A percentile compares a stretch with the other conserved stretches of the same genome.
These are phyloP conservation scores for Syzygium oleosum DNA, from an alignment of 345 rosid species.

Conservation along the genomic window DNA sequence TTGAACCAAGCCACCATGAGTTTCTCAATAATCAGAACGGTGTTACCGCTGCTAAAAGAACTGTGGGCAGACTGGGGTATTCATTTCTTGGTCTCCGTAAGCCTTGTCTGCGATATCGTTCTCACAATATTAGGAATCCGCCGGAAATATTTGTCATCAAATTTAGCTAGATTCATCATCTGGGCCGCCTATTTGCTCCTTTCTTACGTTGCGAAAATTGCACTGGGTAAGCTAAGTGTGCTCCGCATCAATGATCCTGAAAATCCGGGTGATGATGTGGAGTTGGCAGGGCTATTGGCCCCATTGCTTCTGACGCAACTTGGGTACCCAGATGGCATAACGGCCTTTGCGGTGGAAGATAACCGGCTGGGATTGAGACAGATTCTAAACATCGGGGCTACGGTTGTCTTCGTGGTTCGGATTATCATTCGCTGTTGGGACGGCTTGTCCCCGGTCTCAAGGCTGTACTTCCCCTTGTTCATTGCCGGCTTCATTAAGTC, in stretches of 20 bases:
- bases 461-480: not conserved
- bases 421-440: not conserved
- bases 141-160: not conserved
- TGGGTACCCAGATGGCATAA: not conserved
- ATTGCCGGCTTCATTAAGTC: not conserved
- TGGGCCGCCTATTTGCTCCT: not conserved
- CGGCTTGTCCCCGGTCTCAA: not conserved
- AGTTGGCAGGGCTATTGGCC: not conserved
- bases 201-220: not conserved
- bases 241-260: not conserved
- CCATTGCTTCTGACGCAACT: not conserved
- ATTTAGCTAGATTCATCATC: not conserved
- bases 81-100: not conserved
- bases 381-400: not conserved
- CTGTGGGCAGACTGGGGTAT: not conserved
- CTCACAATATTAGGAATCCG: not conserved
- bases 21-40: not conserved
- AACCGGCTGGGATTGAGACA: not conserved
- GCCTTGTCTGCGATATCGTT: not conserved
- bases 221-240: not conserved
- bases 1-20: not conserved
- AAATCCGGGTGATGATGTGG: not conserved
- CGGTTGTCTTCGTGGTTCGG: not conserved
- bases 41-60: not conserved
- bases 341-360: not conserved